A percentile compares a stretch with the other conserved stretches of the same genome.
Evolutionary conservation across 768 basidiomycete species (phyloP).

Genomic region (Paxillus involutus): DNA sequence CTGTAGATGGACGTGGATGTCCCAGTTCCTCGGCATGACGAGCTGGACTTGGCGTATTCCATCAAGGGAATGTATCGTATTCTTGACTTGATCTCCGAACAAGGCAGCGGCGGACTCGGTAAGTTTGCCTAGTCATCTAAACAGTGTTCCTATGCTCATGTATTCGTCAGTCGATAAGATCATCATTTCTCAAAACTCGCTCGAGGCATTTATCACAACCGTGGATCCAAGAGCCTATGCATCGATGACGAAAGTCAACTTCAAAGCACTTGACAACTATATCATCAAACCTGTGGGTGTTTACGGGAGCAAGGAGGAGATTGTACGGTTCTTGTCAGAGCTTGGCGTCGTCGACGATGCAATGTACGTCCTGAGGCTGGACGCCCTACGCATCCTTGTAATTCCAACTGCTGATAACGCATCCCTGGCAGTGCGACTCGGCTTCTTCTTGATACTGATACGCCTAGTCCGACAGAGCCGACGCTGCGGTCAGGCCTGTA

Average conservation of each 20-base stretch:
- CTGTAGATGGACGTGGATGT: constrained; percentile 20
- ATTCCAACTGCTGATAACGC: background rate
- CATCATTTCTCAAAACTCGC: constrained; percentile 53
- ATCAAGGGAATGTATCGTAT: constrained; percentile 53
- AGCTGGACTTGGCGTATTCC: constrained; percentile 22
- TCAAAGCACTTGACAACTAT: constrained; percentile 47
- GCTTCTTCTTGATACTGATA: constrained; percentile 1
- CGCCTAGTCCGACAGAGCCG: constrained; percentile 10
- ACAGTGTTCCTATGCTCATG: background rate
- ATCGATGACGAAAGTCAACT: constrained; percentile 57
- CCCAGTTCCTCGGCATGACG: constrained; percentile 4
- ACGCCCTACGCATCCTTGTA: too few relatives aligned
- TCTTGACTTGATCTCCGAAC: constrained; percentile 53
- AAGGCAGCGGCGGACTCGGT: constrained; percentile 54
- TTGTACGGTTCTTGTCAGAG: constrained; percentile 43
- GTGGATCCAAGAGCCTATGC: constrained; percentile 51
- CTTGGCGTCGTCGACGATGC: constrained; percentile 36
- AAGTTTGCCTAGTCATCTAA: background rate
- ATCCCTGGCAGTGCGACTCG: constrained; percentile 1
- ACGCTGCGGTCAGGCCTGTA: constrained; percentile 52
- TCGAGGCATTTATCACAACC: constrained; percentile 48
- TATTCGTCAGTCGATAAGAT: constrained; percentile 55
- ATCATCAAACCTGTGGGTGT: constrained; percentile 52
- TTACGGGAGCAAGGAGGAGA: constrained; percentile 55
- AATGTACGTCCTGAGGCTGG: constrained; percentile 33